Evolutionary conservation across 306 rosid genomes (phyloP), one percentile per base, ranked within the genome.

Genomic region (Fragaria nilgerrensis): DNA sequence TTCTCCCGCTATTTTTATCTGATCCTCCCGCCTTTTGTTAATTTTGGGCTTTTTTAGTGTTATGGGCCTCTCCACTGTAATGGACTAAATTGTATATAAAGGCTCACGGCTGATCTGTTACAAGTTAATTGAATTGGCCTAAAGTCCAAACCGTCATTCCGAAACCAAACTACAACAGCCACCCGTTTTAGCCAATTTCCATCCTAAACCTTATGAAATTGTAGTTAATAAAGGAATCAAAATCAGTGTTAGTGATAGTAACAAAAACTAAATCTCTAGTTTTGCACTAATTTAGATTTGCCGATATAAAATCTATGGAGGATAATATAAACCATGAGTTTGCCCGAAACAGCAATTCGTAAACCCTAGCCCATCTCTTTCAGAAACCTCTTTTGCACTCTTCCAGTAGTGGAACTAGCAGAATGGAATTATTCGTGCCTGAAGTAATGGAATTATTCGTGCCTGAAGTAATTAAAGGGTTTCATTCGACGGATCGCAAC

Each of bases 401-500:
- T 19, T 77, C 19, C 7, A 20, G 12, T 14, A 44, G 7, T 13
- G n/a, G 16, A 45, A 5, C 50, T 32, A 19, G 13, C 55, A 69
- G 48, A 12, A 61, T 61, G 66, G 66, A 25, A 61, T 61, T 27
- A 61, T 13, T 5, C 9, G 68, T 58, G 13, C 20, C 61, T 36
- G 50, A 74, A 9, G 53, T 67, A 23, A 9, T 80, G 66, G 66
- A 25, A 61, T 61, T 27, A 61, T 13, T 5, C 9, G 68, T 58
- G 13, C 20, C 61, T 36, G 50, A 74, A 9, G 53, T 67, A 23
- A 9, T 80, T 2, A 67, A 55, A 70, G 41, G 4, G 10, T 80
- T 80, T 22, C 75, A 80, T 9, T 9, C 41, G 4, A n/a, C 68
- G 5, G 83, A 80, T 47, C 44, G 55, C 36, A 68, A 14, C n/a